Evolutionary conservation across 2,329 filamentous ascomycete genomes (phyloP).

Genomic region (Penicillium sp.): DNA sequence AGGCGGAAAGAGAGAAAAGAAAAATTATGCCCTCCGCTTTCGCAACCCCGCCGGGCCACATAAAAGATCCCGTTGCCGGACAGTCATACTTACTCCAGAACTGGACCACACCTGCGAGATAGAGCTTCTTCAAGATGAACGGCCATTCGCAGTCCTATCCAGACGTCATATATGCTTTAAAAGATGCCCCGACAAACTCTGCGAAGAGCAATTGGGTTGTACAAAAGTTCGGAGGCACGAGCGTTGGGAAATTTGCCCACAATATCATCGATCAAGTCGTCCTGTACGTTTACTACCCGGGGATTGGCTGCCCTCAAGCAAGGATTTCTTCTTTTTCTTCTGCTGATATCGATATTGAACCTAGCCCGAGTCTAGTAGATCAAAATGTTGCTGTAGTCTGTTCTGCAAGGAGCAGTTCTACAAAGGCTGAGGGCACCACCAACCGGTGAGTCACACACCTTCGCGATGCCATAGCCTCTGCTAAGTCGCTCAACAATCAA

Average conservation of each 20-base stretch:
- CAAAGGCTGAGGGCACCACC: constrained; percentile 93
- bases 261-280: constrained; percentile 77
- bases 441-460: constrained; percentile 73
- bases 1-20: constrained; percentile 27
- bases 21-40: constrained; percentile 32
- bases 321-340: neutral
- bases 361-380: constrained; percentile 64
- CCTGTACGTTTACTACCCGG: constrained; percentile 47
- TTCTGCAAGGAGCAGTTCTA: constrained; percentile 91
- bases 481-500: neutral
- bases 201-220: constrained; percentile 71
- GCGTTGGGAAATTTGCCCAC: constrained; percentile 88
- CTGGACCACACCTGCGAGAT: constrained; percentile 16
- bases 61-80: constrained; percentile 30
- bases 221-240: constrained; percentile 95
- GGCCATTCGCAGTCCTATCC: constrained; percentile 17
- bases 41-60: constrained; percentile 33
- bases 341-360: constrained; percentile 15
- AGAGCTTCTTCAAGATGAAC: constrained; percentile 24
- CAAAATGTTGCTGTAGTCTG: constrained; percentile 90
- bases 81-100: constrained; percentile 18
- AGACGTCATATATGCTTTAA: constrained; percentile 22
- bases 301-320: constrained; percentile 1
- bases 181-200: constrained; percentile 22
- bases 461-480: neutral